Evolutionary conservation across 2,329 filamentous ascomycete genomes (phyloP).

Genomic region (Verticillium dahliae): DNA sequence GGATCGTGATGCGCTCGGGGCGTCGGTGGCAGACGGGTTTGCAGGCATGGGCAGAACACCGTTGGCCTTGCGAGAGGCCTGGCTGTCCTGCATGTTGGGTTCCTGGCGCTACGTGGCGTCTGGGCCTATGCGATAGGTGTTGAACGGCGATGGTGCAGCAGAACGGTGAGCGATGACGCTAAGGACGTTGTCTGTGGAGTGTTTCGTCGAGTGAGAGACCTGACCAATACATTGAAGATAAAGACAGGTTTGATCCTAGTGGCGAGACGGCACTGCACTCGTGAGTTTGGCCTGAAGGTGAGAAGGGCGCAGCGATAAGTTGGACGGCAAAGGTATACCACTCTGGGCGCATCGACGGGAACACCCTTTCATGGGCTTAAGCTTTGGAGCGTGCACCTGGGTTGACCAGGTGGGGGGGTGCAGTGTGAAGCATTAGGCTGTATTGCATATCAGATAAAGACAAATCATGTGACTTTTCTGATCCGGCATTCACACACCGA

Average conservation of each 20-base stretch:
- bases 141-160: neutral
- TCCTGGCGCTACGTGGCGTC: neutral
- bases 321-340: neutral
- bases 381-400: neutral
- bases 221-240: neutral
- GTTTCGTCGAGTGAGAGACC: neutral
- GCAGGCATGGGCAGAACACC: slow-evolving; percentile 46
- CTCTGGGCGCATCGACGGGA: neutral
- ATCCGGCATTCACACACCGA: neutral
- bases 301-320: neutral
- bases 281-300: neutral
- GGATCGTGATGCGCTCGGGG: slow-evolving; percentile 20
- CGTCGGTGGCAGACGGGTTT: slow-evolving; percentile 32
- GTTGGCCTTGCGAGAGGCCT: slow-evolving; percentile 30
- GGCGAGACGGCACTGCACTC: neutral
- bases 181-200: neutral
- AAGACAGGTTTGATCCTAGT: neutral
- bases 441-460: neutral
- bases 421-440: neutral
- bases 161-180: neutral
- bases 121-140: neutral
- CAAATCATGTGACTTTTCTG: neutral
- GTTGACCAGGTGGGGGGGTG: neutral
- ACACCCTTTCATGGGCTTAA: neutral
- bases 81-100: neutral